Base-by-base conservation (phyloP, 73 alveolate species). In the Loxodes magnus region DNA sequence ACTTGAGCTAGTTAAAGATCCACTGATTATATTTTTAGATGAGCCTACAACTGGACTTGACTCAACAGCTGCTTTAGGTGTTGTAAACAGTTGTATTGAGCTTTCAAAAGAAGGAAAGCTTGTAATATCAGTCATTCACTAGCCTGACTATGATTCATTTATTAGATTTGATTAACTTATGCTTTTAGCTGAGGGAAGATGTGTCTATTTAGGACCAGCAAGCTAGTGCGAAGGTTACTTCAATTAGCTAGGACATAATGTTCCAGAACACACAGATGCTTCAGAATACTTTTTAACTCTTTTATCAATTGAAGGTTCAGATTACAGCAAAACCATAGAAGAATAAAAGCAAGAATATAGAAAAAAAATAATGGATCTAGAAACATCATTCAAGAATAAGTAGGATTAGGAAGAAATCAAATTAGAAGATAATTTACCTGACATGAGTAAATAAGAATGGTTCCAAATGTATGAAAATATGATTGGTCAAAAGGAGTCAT, bases 101-200 rank as follows among this genome's bases (percentile, higher is more conserved):
- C 48, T 69, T 20, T 65, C 96, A 14, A 23, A 23, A 3, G 24
- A 49, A 1, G 92, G 90, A 19, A 73, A 80, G 50, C 78, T 93
- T 12, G 87, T 84, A 20, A 71, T 85, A 37, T 33, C 71, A 38
- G 80, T 93, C 5, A 80, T 85, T 36, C 96, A 85, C 77, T 84
- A 85, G 62, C 96, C 96, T 5, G 59, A 71, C 61, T 66, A 89
- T n/a, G 88, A 80, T 34, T 68, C 74, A 4, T 66, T 69, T 25
- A 41, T 67, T 10, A 57, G 55, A 54, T 78, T 82, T 52, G 92
- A 82, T 52, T 71, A 74, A 59, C 17, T 82, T 5, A 59, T 82
- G 50, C 48, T 81, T 29, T 55, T 81, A 79, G 42, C 51, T 56
- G 56, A 56, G 20, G 88, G 88, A 54, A 44, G 52, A 31, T 59